phyloP scores from a whole-genome alignment of 2,329 filamentous ascomycete species.

The Dactylonectria macrodidyma region DNA sequence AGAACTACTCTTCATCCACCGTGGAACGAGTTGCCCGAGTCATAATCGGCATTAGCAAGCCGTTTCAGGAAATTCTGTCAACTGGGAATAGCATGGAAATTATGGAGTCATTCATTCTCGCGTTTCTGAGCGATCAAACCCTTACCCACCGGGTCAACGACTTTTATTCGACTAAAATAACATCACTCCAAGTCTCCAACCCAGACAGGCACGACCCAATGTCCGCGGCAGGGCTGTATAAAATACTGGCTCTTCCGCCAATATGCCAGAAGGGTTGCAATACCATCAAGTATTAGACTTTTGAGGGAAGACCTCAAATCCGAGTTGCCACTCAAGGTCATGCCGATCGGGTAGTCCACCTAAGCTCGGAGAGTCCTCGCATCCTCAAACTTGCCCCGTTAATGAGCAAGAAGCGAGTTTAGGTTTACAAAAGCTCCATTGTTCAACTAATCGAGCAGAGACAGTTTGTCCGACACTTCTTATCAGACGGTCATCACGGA shows the following conservation, averaged over 20 bases:
- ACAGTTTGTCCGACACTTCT: not conserved
- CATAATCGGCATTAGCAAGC: not conserved
- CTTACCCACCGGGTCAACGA: not conserved
- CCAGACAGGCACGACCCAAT: not conserved
- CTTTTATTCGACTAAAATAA: not conserved
- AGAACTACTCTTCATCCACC: not conserved
- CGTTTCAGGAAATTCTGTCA: not conserved
- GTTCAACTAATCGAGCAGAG: not conserved
- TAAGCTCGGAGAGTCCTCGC: not conserved
- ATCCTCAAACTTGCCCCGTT: not conserved
- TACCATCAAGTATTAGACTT: not conserved
- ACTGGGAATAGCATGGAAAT: not conserved
- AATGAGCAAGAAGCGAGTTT: not conserved
- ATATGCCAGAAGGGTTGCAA: not conserved
- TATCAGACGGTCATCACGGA: not conserved
- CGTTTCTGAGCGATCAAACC: not conserved
- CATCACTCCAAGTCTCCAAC: not conserved
- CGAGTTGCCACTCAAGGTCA: not conserved
- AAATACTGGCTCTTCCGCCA: not conserved
- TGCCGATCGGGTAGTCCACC: not conserved
- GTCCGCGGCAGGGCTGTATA: not conserved
- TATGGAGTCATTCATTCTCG: not conserved
- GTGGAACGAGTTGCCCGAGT: not conserved
- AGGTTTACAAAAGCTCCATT: not conserved
- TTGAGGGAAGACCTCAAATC: not conserved